Base-by-base conservation (phyloP, 129 eudicot genomes). In the Escallonia rubra region DNA sequence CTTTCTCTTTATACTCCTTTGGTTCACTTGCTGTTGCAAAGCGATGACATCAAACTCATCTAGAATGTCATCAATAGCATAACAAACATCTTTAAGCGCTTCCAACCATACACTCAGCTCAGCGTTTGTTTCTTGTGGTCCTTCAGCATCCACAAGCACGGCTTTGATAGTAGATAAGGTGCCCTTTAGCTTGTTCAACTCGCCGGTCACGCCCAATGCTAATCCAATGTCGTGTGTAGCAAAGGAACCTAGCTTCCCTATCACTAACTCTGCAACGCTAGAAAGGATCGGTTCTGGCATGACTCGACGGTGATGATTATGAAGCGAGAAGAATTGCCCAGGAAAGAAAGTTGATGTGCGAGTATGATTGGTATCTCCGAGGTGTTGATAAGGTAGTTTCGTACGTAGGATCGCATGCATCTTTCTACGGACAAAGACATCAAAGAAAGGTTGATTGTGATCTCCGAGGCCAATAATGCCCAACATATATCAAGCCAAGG, bases 141-240 rank as follows among this genome's bases (percentile, higher is more conserved):
- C 47, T 39, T 70, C 66, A 13, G 61, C 59, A 12, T 70, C 66
- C 16, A 70, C 12, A 11, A 70, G 66, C 4, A 70, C 66, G 4
- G 58, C 66, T 45, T 40, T 59, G 39, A 72, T 43, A 34, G 76
- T 43, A 45, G 76, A 63, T 10, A 72, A 12, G 7, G 55, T 72
- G 70, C 23, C 41, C 10, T 63, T 42, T 6, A 72, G 55, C 34
- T 43, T 72, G 3, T 15, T 55, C 8, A 72, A 23, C 39, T 72
- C 72, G 43, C 41, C 7, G 43, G 52, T 62, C 41, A 72, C 57
- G 44, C 63, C 54, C 76, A 54, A 72, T 11, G 66, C 58, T 41
- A 38, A 6, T 7, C 43, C 45, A 56, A 72, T 62, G 12, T 63
- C 61, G 8, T 62, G 43, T 4, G 61, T 0, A 7, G 69, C 69